A percentile compares a stretch with the other conserved stretches of the same genome.
phyloP scores from a whole-genome alignment of 345 rosid genomes.

The Moricandia arvensis region DNA sequence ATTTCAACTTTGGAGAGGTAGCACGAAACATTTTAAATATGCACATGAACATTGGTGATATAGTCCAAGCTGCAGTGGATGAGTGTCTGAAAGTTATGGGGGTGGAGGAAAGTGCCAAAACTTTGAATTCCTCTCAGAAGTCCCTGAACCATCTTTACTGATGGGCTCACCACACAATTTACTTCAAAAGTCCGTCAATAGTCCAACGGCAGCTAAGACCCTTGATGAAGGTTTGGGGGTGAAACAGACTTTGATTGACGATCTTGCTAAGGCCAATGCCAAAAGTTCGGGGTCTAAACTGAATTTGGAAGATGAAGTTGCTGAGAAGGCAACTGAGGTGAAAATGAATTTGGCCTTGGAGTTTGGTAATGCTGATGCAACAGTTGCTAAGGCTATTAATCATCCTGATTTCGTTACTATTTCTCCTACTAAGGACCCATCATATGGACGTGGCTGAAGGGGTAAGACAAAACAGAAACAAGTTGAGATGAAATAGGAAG shows the following conservation, averaged over 20 bases:
- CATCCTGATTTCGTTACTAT: not conserved
- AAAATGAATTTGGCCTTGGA: not conserved
- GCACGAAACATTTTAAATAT: no score
- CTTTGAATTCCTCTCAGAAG: not conserved
- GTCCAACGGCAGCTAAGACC: not conserved
- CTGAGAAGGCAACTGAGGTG: not conserved
- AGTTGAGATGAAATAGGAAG: no score
- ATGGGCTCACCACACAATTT: not conserved
- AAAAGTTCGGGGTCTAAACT: not conserved
- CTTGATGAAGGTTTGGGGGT: not conserved
- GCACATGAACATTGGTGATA: not conserved
- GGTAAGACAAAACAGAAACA: no score
- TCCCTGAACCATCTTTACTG: not conserved
- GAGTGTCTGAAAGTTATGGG: not conserved
- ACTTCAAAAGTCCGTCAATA: not conserved
- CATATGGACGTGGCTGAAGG: not conserved
- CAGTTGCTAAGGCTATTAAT: no score
- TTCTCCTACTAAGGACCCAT: not conserved
- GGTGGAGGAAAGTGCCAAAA: not conserved
- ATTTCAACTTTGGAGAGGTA: not conserved
- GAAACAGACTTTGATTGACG: not conserved
- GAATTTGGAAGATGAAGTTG: not conserved
- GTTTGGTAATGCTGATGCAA: not conserved
- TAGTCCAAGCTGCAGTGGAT: not conserved
- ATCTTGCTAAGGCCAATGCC: not conserved